Evolutionary conservation across 1,284 basidiomycete genomes (phyloP).

Genomic region (Earliella scabrosa): DNA sequence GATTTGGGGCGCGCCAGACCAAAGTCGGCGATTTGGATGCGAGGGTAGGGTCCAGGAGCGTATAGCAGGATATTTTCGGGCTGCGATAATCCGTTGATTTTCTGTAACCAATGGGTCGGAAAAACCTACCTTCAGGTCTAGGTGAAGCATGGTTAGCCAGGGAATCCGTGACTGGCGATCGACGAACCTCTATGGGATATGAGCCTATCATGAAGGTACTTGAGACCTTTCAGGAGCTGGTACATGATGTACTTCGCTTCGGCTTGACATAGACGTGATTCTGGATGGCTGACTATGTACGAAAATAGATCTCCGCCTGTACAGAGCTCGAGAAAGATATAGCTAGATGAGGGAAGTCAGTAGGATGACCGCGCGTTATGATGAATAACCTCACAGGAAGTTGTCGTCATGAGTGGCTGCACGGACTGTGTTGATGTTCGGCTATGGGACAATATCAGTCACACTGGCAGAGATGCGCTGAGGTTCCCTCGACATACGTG

Average conservation of each 20-base stretch:
- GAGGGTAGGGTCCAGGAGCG: slow-evolving; percentile 78
- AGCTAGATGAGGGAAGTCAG: slow-evolving; percentile 34
- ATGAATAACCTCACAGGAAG: slow-evolving; percentile 52
- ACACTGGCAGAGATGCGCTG: background rate
- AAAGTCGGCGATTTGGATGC: slow-evolving; percentile 85
- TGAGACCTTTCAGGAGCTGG: slow-evolving; percentile 74
- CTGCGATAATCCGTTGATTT: slow-evolving; percentile 29
- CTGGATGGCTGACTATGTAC: slow-evolving; percentile 68
- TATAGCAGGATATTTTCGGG: slow-evolving; percentile 87
- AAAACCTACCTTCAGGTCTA: slow-evolving; percentile 71
- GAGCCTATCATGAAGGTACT: slow-evolving; percentile 73
- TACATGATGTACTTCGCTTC: slow-evolving; percentile 86
- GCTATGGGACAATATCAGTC: slow-evolving; percentile 45
- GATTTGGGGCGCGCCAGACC: slow-evolving; percentile 83
- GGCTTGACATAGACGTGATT: slow-evolving; percentile 67
- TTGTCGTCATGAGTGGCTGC: slow-evolving; percentile 67
- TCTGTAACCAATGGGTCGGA: background rate
- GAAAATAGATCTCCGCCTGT: slow-evolving; percentile 82
- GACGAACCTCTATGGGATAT: slow-evolving; percentile 81
- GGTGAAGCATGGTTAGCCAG: background rate
- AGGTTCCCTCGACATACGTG: slow-evolving; percentile 62
- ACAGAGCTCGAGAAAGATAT: slow-evolving; percentile 78
- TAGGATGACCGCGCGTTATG: background rate
- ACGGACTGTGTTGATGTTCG: slow-evolving; percentile 81
- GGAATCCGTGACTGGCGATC: background rate